phyloP scores from a whole-genome alignment of 371 early-diverging fungal species.

The Circinella minor region DNA sequence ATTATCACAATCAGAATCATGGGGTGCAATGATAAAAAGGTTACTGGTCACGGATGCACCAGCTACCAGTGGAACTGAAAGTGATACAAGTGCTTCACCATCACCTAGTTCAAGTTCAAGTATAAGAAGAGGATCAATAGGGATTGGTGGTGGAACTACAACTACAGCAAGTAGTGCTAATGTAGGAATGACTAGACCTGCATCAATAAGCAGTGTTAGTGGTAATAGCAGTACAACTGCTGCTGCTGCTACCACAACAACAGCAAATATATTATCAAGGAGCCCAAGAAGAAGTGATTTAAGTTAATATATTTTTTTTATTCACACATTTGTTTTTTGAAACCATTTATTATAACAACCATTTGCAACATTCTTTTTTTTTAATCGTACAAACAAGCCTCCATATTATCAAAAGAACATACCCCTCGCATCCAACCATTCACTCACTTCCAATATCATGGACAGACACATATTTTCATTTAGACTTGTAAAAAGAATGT shows the following conservation, averaged over 20 bases:
- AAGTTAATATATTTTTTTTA: background rate
- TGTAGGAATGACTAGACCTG: background rate
- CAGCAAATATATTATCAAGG: background rate
- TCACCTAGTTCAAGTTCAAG: conserved; percentile 6
- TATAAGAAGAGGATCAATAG: conserved; percentile 4
- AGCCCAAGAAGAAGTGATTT: conserved; percentile 1
- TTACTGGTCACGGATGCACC: conserved; percentile 46
- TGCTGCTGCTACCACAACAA: too few species aligned
- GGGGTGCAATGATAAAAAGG: conserved; percentile 51
- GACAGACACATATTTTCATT: too few species aligned
- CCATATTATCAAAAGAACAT: background rate
- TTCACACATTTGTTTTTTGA: background rate
- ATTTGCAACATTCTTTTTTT: too few species aligned
- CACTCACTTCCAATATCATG: background rate
- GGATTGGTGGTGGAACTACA: too few species aligned
- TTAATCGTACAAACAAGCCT: background rate
- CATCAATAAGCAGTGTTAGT: background rate
- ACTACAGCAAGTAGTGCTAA: background rate
- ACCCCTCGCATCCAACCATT: background rate
- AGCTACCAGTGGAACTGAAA: conserved; percentile 5
- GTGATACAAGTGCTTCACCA: conserved; percentile 2
- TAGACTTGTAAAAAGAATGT: too few species aligned
- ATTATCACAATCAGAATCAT: conserved; percentile 42
- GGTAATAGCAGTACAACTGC: background rate
- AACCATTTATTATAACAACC: too few species aligned